Evolutionary conservation across 2,329 filamentous ascomycete species (phyloP).

Genomic region (Leptographium procerum): DNA sequence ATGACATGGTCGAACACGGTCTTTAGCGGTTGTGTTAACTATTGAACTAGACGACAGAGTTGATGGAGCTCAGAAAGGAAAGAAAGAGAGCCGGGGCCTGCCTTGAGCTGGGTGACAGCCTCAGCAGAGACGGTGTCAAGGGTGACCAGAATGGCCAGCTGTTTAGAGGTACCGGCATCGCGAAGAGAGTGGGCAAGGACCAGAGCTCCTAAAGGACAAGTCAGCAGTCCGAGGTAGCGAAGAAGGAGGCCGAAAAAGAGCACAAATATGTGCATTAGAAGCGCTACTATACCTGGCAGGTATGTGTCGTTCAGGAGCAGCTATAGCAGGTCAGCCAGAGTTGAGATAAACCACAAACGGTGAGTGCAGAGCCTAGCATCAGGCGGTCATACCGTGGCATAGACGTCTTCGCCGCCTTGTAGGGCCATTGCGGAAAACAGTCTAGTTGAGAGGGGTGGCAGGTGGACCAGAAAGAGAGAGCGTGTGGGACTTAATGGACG

Average conservation of each 20-base stretch:
- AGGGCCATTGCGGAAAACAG: slow-evolving; percentile 22
- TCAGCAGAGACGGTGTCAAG: slow-evolving; percentile 64
- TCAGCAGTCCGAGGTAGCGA: not conserved
- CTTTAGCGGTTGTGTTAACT: slow-evolving; percentile 29
- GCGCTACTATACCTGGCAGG: slow-evolving; percentile 58
- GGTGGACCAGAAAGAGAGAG: not conserved
- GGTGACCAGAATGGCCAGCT: slow-evolving; percentile 75
- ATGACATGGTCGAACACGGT: slow-evolving; percentile 81
- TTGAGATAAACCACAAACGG: not conserved
- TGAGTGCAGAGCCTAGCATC: not conserved
- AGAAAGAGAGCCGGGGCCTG: slow-evolving; percentile 18
- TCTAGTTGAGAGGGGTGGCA: not conserved
- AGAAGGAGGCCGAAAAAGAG: slow-evolving; percentile 8
- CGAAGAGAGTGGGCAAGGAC: slow-evolving; percentile 90
- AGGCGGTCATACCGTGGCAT: slow-evolving; percentile 41
- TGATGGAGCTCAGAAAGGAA: not conserved
- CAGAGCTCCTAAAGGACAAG: slow-evolving; percentile 57
- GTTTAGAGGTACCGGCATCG: slow-evolving; percentile 78
- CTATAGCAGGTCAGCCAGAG: slow-evolving; percentile 33
- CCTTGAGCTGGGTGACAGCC: slow-evolving; percentile 70
- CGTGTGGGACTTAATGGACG: too few relatives aligned
- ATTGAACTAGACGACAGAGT: not conserved
- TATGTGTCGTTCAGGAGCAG: slow-evolving; percentile 88
- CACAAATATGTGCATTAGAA: slow-evolving; percentile 7
- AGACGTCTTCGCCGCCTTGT: slow-evolving; percentile 36